Percentiles rank a stretch among this genome's conserved stretches.
Evolutionary conservation across 805 yeast genomes (phyloP).

Genomic region (Saccharomycopsis amapae): DNA sequence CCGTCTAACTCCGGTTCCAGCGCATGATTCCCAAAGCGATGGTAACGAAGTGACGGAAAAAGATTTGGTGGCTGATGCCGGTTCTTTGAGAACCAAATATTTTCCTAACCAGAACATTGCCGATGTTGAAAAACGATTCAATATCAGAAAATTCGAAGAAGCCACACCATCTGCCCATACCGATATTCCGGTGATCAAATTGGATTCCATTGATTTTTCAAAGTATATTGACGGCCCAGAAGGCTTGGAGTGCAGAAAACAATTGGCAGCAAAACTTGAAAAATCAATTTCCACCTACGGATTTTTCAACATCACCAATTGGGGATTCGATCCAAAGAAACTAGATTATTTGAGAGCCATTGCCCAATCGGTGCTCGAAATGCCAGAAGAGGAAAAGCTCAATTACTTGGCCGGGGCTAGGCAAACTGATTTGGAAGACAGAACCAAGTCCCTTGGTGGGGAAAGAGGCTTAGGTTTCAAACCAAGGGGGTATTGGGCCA

Average conservation of each 20-base stretch:
- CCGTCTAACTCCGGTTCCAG: slow-evolving; percentile 16
- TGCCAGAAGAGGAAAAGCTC: slow-evolving; percentile 28
- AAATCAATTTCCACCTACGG: slow-evolving; percentile 36
- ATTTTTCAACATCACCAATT: slow-evolving; percentile 28
- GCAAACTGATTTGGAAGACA: slow-evolving; percentile 28
- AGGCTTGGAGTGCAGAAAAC: slow-evolving; percentile 28
- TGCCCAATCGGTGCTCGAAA: slow-evolving; percentile 26
- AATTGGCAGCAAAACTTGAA: slow-evolving; percentile 34
- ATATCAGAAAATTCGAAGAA: slow-evolving; percentile 29
- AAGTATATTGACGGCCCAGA: slow-evolving; percentile 33
- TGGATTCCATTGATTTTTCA: slow-evolving; percentile 31
- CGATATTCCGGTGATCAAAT: slow-evolving; percentile 7
- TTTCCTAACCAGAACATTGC: not conserved
- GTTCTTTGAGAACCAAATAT: slow-evolving; percentile 7
- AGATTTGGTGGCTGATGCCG: slow-evolving; percentile 5
- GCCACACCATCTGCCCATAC: slow-evolving; percentile 23
- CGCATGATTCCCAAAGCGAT: not conserved
- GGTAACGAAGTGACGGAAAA: slow-evolving; percentile 9
- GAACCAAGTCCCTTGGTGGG: slow-evolving; percentile 29
- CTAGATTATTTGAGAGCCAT: slow-evolving; percentile 27
- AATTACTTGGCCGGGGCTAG: slow-evolving; percentile 29
- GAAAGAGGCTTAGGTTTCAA: slow-evolving; percentile 37
- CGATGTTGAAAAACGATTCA: slow-evolving; percentile 24
- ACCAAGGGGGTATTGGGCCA: slow-evolving; percentile 38
- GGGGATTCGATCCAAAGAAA: slow-evolving; percentile 24